These are phyloP conservation scores for Pavlovales sp. DNA, from an alignment of 208 protist genomes.

Conservation along the genomic window DNA sequence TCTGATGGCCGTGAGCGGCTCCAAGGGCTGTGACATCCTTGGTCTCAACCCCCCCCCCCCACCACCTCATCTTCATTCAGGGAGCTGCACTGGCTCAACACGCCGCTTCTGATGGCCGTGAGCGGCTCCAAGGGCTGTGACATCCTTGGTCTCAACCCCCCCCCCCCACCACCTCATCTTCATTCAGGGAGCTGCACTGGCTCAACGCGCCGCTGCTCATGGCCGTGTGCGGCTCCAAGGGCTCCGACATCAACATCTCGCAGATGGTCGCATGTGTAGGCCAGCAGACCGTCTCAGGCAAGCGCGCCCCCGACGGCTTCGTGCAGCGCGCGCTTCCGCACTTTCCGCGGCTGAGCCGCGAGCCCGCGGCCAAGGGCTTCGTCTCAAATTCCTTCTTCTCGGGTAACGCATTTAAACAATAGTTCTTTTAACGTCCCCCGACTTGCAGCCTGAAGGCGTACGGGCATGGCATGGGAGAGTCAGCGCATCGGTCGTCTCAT, in stretches of 20 bases:
- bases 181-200: conserved; percentile 81
- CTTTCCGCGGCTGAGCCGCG: conserved; percentile 80
- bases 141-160: too few relatives aligned
- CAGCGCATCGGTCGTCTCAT: too few relatives aligned
- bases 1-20: too few relatives aligned
- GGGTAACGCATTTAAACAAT: too few relatives aligned
- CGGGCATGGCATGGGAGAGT: too few relatives aligned
- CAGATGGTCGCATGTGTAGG: conserved; percentile 97
- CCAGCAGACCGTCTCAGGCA: conserved; percentile 96
- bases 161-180: too few relatives aligned
- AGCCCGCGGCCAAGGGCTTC: conserved; percentile 91
- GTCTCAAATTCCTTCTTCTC: conserved; percentile 97
- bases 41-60: too few relatives aligned
- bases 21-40: too few relatives aligned
- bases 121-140: conserved; percentile 86
- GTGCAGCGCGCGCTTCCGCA: conserved; percentile 95
- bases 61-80: too few relatives aligned
- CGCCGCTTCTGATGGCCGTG: conserved; percentile 98
- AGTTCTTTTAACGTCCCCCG: too few relatives aligned
- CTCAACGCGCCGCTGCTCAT: conserved; percentile 98
- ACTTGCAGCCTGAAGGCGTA: too few relatives aligned
- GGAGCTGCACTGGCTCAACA: conserved; percentile 88
- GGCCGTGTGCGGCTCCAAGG: conserved; percentile 90
- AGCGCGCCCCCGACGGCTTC: conserved; percentile 95
- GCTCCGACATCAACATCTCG: conserved; percentile 97